Base-by-base conservation (phyloP, 2,329 filamentous ascomycete species). In the Trichoderma arundinaceum region DNA sequence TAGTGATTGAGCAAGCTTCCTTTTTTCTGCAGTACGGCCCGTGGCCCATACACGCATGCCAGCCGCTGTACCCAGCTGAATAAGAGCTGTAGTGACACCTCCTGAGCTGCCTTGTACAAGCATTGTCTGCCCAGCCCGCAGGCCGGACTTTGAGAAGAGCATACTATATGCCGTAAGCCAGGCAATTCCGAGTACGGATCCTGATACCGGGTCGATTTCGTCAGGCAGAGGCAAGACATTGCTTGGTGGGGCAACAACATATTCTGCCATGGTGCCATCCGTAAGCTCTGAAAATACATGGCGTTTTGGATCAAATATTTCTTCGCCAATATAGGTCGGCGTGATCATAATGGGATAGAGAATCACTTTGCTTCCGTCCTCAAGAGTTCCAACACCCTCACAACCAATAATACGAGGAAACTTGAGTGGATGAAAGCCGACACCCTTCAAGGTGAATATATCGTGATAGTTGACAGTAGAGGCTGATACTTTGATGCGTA, bases 101-200 rank as follows among this genome's bases (percentile, higher is more conserved):
- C 63, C 63, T 8, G 54, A 60, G 28, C 54, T 61, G 12, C 63
- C 63, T 38, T 65, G 63, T 4, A 65, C 63, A 38, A 65, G 63
- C 46, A 65, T 65, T 10, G 46, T 60, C 46, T 65, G 63, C 4
- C 63, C 63, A 32, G 54, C 56, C 15, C 56, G 44, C 19, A 65
- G 13, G 19, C 48, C 46, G 15, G 63, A 59, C 28, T 65, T 65
- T 0, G 44, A 52, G 15, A 65, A 65, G 7, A 65, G 63, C 56
- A 60, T 61, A 3, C 54, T 35, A 15, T 65, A 65, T 10, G 63
- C 63, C 10, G 63, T 65, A 19, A 64, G 53, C 63, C 63, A 65
- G 17, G 54, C 54, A 10, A 61, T 46, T 44, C 63, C 54, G 39
- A 61, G 56, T 7, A 65, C 62, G 22, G 62, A 12, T 0, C 63